Percentiles rank a stretch among this genome's conserved stretches.
These are phyloP conservation scores for Cucurbita argyrosperma DNA, from an alignment of 306 rosid species.

Conservation along the genomic window DNA sequence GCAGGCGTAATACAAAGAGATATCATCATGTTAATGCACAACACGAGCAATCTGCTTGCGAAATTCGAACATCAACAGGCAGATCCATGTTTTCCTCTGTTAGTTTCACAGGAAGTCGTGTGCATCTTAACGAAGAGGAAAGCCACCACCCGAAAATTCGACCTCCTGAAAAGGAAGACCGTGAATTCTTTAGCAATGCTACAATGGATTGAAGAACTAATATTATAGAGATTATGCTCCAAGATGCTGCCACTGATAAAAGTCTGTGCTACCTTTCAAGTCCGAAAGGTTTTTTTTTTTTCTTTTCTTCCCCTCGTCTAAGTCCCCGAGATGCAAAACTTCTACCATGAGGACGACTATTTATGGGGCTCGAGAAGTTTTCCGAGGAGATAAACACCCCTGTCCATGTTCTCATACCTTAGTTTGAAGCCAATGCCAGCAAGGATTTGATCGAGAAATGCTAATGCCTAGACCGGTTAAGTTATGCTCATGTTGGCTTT, in stretches of 20 bases:
- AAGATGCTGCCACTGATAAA: neutral
- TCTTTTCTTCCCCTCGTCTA: too few relatives aligned
- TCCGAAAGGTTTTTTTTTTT: neutral
- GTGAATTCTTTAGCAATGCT: neutral
- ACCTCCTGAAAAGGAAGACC: slow-evolving; percentile 26
- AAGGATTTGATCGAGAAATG: too few relatives aligned
- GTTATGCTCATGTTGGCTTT: too few relatives aligned
- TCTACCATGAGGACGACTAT: too few relatives aligned
- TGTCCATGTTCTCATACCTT: too few relatives aligned
- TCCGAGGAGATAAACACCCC: too few relatives aligned
- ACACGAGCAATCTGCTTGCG: neutral
- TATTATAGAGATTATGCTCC: neutral
- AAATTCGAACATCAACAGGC: neutral
- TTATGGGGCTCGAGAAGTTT: neutral
- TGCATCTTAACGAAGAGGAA: slow-evolving; percentile 16
- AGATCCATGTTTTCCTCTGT: neutral
- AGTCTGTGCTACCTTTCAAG: too few relatives aligned
- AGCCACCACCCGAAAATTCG: slow-evolving; percentile 41
- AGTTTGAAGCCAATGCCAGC: too few relatives aligned
- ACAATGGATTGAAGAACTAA: neutral
- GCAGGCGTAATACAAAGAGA: neutral
- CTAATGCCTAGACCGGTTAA: too few relatives aligned
- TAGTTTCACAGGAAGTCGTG: neutral
- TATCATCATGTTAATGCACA: neutral
- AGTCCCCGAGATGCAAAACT: too few relatives aligned